A percentile compares a stretch with the other conserved stretches of the same genome.
These are phyloP conservation scores for Cladosporium sp. DNA, from an alignment of 2,329 filamentous ascomycete species.

Conservation along the genomic window DNA sequence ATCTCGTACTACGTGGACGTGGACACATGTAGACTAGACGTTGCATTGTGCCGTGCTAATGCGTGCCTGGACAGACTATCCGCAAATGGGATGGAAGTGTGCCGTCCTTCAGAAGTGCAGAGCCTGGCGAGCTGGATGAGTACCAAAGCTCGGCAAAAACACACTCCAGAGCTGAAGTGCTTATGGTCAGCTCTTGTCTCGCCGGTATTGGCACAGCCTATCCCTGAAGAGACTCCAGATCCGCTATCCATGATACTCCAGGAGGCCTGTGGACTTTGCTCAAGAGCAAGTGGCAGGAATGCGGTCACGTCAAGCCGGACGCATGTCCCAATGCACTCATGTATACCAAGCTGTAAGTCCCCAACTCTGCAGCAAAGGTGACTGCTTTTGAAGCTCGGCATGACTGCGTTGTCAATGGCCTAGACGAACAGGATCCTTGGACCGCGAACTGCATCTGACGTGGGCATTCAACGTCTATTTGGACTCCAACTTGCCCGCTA, in stretches of 20 bases:
- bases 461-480: conserved; percentile 39
- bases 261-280: conserved; percentile 27
- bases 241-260: conserved; percentile 20
- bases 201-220: conserved; percentile 21
- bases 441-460: conserved; percentile 44
- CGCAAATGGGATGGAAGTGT: no score
- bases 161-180: conserved; percentile 23
- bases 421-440: conserved; percentile 37
- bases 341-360: conserved; percentile 17
- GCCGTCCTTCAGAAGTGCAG: no score
- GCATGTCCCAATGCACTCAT: not conserved
- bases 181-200: conserved; percentile 27
- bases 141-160: no score
- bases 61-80: no score
- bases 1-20: no score
- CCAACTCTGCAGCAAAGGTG: conserved; percentile 28
- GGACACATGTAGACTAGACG: no score
- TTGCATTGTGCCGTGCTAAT: no score
- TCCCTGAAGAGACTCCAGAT: conserved; percentile 16
- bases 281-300: conserved; percentile 27
- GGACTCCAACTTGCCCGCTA: no score
- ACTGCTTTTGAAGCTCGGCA: conserved; percentile 30
- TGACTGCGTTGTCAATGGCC: conserved; percentile 32
- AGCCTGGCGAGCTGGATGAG: no score
- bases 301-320: not conserved